Percentiles rank a stretch among this genome's conserved stretches.
phyloP scores from a whole-genome alignment of 176 grass and related monocot genomes.

The Bothriochloa decipiens region DNA sequence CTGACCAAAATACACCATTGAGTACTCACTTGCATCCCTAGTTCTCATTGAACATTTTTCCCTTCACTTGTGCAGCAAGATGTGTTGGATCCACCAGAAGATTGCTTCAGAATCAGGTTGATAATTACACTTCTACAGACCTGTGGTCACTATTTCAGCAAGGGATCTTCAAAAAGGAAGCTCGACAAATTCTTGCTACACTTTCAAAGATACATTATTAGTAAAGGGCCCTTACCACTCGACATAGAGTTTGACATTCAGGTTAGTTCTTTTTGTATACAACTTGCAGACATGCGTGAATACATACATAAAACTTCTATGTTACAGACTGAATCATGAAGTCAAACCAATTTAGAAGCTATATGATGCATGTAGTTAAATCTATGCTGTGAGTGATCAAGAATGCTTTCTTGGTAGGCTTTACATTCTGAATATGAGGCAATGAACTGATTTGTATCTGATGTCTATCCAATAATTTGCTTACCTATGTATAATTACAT shows the following conservation, averaged over 20 bases:
- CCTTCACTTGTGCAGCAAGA: slow-evolving; percentile 73
- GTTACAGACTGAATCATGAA: slow-evolving; percentile 22
- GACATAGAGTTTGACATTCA: slow-evolving; percentile 99
- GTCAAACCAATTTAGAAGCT: slow-evolving; percentile 9
- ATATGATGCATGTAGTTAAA: slow-evolving; percentile 18
- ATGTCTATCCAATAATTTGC: slow-evolving; percentile 13
- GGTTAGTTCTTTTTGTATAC: slow-evolving; percentile 59
- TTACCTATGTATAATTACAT: neutral
- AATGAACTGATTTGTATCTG: neutral
- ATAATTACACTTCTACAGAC: slow-evolving; percentile 91
- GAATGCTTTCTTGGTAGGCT: slow-evolving; percentile 23
- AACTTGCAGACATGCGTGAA: slow-evolving; percentile 25
- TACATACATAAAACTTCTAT: slow-evolving; percentile 2
- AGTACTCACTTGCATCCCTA: neutral
- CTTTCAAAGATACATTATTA: slow-evolving; percentile 98
- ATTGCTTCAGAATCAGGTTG: slow-evolving; percentile 98
- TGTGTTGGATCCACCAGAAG: slow-evolving; percentile 92
- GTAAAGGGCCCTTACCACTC: slow-evolving; percentile 90
- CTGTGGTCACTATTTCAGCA: slow-evolving; percentile 92
- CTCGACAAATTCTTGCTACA: slow-evolving; percentile 96
- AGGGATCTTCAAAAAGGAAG: slow-evolving; percentile 92
- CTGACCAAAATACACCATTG: neutral
- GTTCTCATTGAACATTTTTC: slow-evolving; percentile 10
- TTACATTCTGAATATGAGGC: neutral
- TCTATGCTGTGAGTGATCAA: slow-evolving; percentile 24